These are phyloP conservation scores for Coemansia sp. DNA, from an alignment of 371 early-diverging fungal species.

Conservation along the genomic window DNA sequence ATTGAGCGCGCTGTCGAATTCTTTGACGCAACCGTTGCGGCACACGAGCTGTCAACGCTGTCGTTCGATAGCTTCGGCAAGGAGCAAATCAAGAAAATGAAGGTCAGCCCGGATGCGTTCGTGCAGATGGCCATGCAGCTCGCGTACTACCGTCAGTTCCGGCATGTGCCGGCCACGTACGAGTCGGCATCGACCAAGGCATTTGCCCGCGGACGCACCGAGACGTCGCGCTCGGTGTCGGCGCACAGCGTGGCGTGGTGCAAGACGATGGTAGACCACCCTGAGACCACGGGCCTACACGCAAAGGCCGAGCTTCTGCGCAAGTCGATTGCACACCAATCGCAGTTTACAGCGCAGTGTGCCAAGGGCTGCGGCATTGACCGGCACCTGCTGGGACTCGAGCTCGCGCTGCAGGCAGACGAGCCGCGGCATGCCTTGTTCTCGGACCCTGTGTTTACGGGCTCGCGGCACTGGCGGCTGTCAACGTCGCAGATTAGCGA, in stretches of 20 bases:
- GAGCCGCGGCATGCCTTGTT: conserved; percentile 72
- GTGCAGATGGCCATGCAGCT: conserved; percentile 91
- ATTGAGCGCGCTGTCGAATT: conserved; percentile 38
- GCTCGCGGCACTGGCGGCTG: conserved; percentile 69
- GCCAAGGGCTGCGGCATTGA: conserved; percentile 81
- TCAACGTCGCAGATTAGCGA: conserved; percentile 88
- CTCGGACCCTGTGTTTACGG: conserved; percentile 62
- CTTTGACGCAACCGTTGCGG: conserved; percentile 42
- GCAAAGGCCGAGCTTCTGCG: conserved; percentile 57
- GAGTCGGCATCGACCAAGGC: conserved; percentile 84
- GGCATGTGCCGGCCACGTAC: conserved; percentile 75
- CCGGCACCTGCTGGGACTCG: conserved; percentile 80
- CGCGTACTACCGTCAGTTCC: conserved; percentile 84
- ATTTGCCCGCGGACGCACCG: conserved; percentile 83
- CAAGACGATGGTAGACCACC: conserved; percentile 62
- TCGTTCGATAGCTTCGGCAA: conserved; percentile 69
- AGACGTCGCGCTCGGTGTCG: conserved; percentile 82
- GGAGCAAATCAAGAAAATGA: conserved; percentile 67
- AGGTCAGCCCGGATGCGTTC: conserved; percentile 75
- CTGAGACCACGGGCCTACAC: conserved; percentile 56
- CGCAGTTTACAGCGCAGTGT: conserved; percentile 68
- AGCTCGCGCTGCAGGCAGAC: conserved; percentile 55
- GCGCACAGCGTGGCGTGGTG: conserved; percentile 71
- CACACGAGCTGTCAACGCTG: conserved; percentile 64
- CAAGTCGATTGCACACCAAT: conserved; percentile 68